Evolutionary conservation across 139 green algal species (phyloP).

Genomic region (Chlorella ohadii): DNA sequence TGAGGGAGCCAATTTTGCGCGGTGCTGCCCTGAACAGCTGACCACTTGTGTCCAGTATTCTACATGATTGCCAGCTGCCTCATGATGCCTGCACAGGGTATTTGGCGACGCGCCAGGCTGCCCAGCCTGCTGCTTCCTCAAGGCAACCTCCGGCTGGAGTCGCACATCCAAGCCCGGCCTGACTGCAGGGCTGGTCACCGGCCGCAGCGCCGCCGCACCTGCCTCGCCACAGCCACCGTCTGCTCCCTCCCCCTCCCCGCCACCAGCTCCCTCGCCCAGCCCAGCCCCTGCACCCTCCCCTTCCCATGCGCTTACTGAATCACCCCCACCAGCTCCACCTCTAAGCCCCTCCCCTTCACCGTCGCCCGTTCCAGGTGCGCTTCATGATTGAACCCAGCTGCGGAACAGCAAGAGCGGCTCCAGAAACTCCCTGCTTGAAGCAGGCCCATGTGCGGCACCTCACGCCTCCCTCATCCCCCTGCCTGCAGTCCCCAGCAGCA

Average conservation of each 20-base stretch:
- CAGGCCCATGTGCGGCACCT: too few species aligned
- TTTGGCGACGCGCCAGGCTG: neutral
- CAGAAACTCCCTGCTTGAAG: too few species aligned
- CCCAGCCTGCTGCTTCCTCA: slow-evolving; percentile 22
- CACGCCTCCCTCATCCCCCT: too few species aligned
- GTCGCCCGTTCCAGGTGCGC: neutral
- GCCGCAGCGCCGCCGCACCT: neutral
- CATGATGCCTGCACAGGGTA: neutral
- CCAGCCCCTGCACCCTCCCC: neutral
- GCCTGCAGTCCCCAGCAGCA: neutral
- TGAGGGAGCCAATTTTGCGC: neutral
- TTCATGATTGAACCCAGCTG: too few species aligned
- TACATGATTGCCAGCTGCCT: neutral
- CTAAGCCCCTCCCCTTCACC: neutral
- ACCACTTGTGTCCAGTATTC: neutral
- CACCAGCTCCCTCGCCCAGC: too few species aligned
- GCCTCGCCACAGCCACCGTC: neutral
- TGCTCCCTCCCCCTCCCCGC: neutral
- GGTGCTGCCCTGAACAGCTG: too few species aligned
- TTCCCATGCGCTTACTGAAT: too few species aligned
- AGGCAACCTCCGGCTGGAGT: neutral
- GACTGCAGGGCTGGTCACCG: neutral
- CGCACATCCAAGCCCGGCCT: neutral
- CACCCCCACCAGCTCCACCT: neutral
- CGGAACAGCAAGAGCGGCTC: too few species aligned